These are phyloP conservation scores for Gastrolobium bilobum DNA, from an alignment of 306 rosid species.

Conservation along the genomic window DNA sequence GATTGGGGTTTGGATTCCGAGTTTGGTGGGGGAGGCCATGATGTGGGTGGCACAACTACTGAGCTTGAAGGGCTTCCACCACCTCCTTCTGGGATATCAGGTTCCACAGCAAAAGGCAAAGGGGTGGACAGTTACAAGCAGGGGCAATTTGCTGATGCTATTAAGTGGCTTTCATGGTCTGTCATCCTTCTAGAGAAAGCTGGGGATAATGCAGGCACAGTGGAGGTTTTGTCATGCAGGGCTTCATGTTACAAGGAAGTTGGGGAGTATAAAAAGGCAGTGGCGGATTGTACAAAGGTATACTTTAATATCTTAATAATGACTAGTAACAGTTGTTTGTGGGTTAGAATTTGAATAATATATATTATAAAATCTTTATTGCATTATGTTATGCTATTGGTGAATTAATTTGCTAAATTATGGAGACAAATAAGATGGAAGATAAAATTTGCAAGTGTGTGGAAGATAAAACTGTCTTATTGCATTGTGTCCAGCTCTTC, in stretches of 20 bases:
- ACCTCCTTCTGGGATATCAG: slow-evolving; percentile 88
- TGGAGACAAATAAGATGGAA: not conserved
- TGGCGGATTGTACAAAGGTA: slow-evolving; percentile 98
- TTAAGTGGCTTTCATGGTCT: slow-evolving; percentile 99
- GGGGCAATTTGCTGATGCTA: slow-evolving; percentile 97
- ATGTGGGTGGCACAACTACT: slow-evolving; percentile 77
- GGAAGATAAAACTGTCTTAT: not conserved
- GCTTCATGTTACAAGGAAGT: slow-evolving; percentile 99
- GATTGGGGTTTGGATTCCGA: slow-evolving; percentile 87
- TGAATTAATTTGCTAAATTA: not conserved
- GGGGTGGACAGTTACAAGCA: slow-evolving; percentile 95
- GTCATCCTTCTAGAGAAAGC: slow-evolving; percentile 79
- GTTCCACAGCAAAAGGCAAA: slow-evolving; percentile 81
- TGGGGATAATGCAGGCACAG: slow-evolving; percentile 61
- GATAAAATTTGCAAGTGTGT: not conserved
- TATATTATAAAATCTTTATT: slow-evolving; percentile 14
- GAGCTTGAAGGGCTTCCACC: slow-evolving; percentile 99
- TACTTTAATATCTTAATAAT: slow-evolving; percentile 27
- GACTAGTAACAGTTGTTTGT: not conserved
- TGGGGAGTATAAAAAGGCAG: slow-evolving; percentile 98
- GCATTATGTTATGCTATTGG: slow-evolving; percentile 18
- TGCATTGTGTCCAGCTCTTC: no score
- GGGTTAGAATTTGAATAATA: slow-evolving; percentile 1
- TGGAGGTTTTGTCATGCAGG: slow-evolving; percentile 86
- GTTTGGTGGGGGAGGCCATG: slow-evolving; percentile 74